Evolutionary conservation across 169 alveolate species (phyloP).

Genomic region (Babesia sp.): DNA sequence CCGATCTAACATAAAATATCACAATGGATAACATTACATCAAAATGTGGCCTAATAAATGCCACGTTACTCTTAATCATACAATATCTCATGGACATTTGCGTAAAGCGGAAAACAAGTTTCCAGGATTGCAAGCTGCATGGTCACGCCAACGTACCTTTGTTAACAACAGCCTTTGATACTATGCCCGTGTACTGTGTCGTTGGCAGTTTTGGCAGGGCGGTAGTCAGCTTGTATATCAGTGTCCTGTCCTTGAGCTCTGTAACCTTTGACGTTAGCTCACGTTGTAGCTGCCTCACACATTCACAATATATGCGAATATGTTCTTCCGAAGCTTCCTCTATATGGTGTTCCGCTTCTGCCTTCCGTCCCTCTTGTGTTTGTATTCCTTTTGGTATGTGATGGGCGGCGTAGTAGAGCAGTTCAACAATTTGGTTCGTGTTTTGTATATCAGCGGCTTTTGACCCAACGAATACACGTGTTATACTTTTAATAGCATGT

Average conservation of each 20-base stretch:
- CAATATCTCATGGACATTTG: too few relatives aligned
- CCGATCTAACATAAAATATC: neutral
- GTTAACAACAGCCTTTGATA: neutral
- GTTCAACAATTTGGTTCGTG: conserved; percentile 33
- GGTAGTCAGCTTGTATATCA: conserved; percentile 36
- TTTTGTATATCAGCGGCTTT: conserved; percentile 18
- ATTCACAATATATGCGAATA: conserved; percentile 3
- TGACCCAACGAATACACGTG: conserved; percentile 20
- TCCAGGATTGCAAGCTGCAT: too few relatives aligned
- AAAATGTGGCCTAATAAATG: too few relatives aligned
- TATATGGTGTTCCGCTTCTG: neutral
- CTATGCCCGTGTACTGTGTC: conserved; percentile 5
- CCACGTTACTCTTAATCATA: too few relatives aligned
- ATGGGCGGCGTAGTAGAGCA: conserved; percentile 48
- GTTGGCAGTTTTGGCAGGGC: conserved; percentile 39
- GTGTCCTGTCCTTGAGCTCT: conserved; percentile 20
- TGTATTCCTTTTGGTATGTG: conserved; percentile 34
- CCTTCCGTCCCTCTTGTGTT: neutral
- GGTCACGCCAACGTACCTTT: conserved; percentile 17
- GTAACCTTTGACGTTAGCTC: conserved; percentile 9
- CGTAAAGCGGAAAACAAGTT: too few relatives aligned
- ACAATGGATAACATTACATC: too few relatives aligned
- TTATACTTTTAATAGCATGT: conserved; percentile 25
- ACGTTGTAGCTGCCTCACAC: conserved; percentile 12
- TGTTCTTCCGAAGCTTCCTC: neutral